Base-by-base conservation (phyloP, 768 basidiomycete genomes). In the Mycena leptocephala region DNA sequence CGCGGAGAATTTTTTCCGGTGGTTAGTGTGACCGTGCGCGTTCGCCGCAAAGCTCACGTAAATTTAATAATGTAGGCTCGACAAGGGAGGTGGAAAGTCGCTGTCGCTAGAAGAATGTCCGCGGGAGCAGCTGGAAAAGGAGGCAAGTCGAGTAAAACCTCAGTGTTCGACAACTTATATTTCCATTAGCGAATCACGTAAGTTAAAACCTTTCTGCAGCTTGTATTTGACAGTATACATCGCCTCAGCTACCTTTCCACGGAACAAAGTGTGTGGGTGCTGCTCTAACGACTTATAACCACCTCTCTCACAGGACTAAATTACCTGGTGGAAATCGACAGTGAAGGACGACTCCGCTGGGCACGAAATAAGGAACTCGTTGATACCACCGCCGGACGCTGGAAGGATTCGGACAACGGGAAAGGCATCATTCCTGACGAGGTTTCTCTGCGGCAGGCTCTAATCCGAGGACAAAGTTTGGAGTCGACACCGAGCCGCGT, bases 1-100 rank as follows among this genome's bases (percentile, higher is more conserved):
- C 0, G 80, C 77, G 33, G 92, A 94, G 70, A 94, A 93, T 80
- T 94, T 95, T 80, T 95, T 94, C 83, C 84, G 84, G 74, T 93
- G 92, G 92, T 91, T 59, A 58, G 82, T 35, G 63, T 3, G 28
- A 13, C 11, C 39, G 51, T 9, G 18, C 56, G 56, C 35, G 22
- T 35, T 59, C 56, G 9, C 22, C 56, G 11, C 8, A 26, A 62
- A 26, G n/a, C 13, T 37, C 22, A 14, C 53, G 26, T 26, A 26
- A 39, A 62, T 30, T 37, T 61, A n/a, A 39, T 24, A n/a, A n/a
- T 26, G 13, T 53, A 93, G 92, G 94, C 87, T 95, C 0, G 93
- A 95, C 76, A 81, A 85, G 41, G 93, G 93, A 1, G 89, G 80
- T 2, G 94, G 93, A 1, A 92, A 91, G 78, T 80, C 88, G 24